Base-by-base conservation (phyloP, 768 basidiomycete species). In the Ephemerocybe angulata region DNA sequence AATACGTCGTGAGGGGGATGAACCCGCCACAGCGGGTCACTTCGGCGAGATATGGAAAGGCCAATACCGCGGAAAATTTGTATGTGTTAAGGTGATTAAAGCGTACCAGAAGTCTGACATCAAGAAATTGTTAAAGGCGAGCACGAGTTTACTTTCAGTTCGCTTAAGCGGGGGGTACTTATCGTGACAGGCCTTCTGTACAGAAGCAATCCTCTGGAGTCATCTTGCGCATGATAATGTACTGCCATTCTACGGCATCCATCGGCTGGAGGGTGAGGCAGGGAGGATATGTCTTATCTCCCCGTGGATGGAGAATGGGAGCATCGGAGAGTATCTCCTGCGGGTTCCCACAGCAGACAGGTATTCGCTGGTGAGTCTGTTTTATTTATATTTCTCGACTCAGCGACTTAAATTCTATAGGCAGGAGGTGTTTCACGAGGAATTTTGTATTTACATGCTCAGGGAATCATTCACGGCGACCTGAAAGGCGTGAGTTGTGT, bases 1-100 rank as follows among this genome's bases (percentile, higher is more conserved):
- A 17, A 56, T 67, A 11, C 47, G 50, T 19, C 55, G 50, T 3
- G 52, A 51, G 8, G 30, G 57, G 0, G 57, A 59, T 3, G 48
- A 47, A 7, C 55, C 59, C 1, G 53, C 59, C 4, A 55, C 66
- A 0, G 53, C 56, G 13, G 70, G 70, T 6, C 55, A 61, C 15
- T 71, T 68, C 47, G 63, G 67, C 6, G 70, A 70, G 15, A 62
- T 71, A 10, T 66, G 65, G 59, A 65, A 50, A 50, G 67, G 64
- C 2, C 10, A 42, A 12, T 58, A 59, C 37, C 54, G 54, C 1
- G 61, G 57, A 8, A 56, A 58, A 27, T 21, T 50, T 3, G 64
- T 71, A 1, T 68, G 66, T 42, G 31, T 68, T 41, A 71, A 71
- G 51, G 49, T 67, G 3, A 50, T 69, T 19, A 65, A 58, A 40